Evolutionary conservation across 805 yeast species (phyloP).

Genomic region (Lipomyces anomalus): DNA sequence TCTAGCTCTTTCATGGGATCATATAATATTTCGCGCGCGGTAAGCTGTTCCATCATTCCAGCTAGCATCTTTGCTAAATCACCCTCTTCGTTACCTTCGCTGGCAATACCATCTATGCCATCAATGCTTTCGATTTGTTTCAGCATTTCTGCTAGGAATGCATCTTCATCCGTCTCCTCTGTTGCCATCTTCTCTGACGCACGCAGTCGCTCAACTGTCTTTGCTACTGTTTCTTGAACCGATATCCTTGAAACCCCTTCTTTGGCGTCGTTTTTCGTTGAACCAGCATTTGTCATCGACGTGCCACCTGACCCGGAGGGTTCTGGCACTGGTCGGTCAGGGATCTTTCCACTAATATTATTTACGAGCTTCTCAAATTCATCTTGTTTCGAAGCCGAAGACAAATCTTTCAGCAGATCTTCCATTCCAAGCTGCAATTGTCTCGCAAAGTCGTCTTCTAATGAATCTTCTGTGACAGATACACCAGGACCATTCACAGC

Average conservation of each 20-base stretch:
- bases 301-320: constrained; percentile 7
- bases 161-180: constrained; percentile 46
- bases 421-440: constrained; percentile 37
- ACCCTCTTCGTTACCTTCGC: constrained; percentile 39
- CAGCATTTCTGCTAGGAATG: constrained; percentile 56
- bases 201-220: constrained; percentile 73
- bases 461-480: background rate
- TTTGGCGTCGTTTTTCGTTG: background rate
- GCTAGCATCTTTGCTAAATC: constrained; percentile 53
- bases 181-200: constrained; percentile 71
- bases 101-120: constrained; percentile 38
- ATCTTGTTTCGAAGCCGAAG: constrained; percentile 47
- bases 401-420: constrained; percentile 44
- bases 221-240: constrained; percentile 70
- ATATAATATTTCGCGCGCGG: constrained; percentile 78
- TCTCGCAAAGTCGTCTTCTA: constrained; percentile 37
- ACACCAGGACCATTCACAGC: background rate
- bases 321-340: constrained; percentile 17
- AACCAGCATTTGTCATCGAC: constrained; percentile 25
- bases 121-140: constrained; percentile 46
- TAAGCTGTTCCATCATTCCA: constrained; percentile 73
- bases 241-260: constrained; percentile 5
- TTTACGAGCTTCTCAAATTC: constrained; percentile 45
- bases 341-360: constrained; percentile 30
- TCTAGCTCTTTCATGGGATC: constrained; percentile 82